Evolutionary conservation across 345 rosid species (phyloP).

Genomic region (Brassica juncea): DNA sequence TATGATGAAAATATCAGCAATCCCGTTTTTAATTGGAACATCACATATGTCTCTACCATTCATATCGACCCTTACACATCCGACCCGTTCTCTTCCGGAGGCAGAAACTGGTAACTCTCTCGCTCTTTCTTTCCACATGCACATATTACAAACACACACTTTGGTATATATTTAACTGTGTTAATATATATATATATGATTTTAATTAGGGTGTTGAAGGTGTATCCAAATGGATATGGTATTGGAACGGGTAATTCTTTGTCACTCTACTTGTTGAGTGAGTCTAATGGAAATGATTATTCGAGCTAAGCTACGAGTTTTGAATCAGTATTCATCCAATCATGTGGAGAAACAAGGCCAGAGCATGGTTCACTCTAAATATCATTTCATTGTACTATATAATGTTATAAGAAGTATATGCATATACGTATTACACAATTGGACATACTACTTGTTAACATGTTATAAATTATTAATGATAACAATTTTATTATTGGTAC

Average conservation of each 20-base stretch:
- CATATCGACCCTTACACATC: background rate
- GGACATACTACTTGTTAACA: background rate
- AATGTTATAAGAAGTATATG: background rate
- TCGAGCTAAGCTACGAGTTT: slow-evolving; percentile 20
- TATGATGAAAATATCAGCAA: slow-evolving; percentile 2
- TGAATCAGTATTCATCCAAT: slow-evolving; percentile 3
- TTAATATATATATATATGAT: background rate
- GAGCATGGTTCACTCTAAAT: background rate
- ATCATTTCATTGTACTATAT: background rate
- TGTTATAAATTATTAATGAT: background rate
- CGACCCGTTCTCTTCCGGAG: slow-evolving; percentile 3
- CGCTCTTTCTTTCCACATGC: background rate
- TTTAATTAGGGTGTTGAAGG: slow-evolving; percentile 13
- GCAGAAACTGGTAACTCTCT: slow-evolving; percentile 28
- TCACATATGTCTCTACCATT: slow-evolving; percentile 1
- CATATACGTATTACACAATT: background rate
- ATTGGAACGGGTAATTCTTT: slow-evolving; percentile 6
- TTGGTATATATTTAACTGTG: background rate
- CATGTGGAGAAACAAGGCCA: slow-evolving; percentile 21
- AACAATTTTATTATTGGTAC: background rate
- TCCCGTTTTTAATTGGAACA: slow-evolving; percentile 2
- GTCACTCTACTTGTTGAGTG: slow-evolving; percentile 29
- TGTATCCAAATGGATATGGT: slow-evolving; percentile 29
- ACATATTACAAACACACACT: background rate
- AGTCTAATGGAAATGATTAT: slow-evolving; percentile 9